Percentiles rank a stretch among this genome's conserved stretches.
These are phyloP conservation scores for Aspergillus ustus DNA, from an alignment of 2,329 filamentous ascomycete genomes.

Conservation along the genomic window DNA sequence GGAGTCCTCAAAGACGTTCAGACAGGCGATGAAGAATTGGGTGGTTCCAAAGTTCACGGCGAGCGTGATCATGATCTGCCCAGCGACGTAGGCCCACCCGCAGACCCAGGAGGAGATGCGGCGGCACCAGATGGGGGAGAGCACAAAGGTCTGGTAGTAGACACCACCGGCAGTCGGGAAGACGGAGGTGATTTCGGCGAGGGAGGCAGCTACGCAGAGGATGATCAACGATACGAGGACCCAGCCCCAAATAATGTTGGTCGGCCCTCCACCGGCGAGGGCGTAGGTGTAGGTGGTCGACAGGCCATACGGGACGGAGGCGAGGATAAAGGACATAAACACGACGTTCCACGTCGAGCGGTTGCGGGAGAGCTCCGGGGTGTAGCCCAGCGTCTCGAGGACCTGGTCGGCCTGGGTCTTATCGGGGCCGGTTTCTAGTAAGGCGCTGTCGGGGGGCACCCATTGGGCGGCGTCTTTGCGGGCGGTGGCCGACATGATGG, in stretches of 20 bases:
- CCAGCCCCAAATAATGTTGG: constrained; percentile 74
- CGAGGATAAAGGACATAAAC: constrained; percentile 64
- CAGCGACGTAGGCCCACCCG: constrained; percentile 75
- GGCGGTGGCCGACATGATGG: not conserved
- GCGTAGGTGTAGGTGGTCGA: constrained; percentile 71
- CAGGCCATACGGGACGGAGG: constrained; percentile 70
- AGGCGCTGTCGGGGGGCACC: constrained; percentile 8
- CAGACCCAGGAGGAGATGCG: constrained; percentile 71
- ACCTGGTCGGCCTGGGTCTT: constrained; percentile 20
- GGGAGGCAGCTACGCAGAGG: constrained; percentile 65
- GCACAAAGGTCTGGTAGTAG: constrained; percentile 73
- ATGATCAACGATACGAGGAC: constrained; percentile 68
- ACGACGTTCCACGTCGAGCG: constrained; percentile 29
- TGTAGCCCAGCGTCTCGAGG: constrained; percentile 27
- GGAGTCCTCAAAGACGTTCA: constrained; percentile 59
- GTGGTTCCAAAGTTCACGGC: constrained; percentile 75
- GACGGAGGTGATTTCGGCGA: constrained; percentile 72
- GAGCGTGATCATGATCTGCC: constrained; percentile 77
- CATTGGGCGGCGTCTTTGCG: constrained; percentile 5
- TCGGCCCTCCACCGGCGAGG: constrained; percentile 69
- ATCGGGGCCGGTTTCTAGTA: constrained; percentile 8
- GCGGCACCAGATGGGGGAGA: constrained; percentile 67
- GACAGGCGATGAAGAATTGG: constrained; percentile 58
- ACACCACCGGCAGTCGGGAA: constrained; percentile 71
- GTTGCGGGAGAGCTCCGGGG: constrained; percentile 28